Conservation (phyloP, 495 filamentous ascomycete genomes). For the Cladorrhinum samala region DNA sequence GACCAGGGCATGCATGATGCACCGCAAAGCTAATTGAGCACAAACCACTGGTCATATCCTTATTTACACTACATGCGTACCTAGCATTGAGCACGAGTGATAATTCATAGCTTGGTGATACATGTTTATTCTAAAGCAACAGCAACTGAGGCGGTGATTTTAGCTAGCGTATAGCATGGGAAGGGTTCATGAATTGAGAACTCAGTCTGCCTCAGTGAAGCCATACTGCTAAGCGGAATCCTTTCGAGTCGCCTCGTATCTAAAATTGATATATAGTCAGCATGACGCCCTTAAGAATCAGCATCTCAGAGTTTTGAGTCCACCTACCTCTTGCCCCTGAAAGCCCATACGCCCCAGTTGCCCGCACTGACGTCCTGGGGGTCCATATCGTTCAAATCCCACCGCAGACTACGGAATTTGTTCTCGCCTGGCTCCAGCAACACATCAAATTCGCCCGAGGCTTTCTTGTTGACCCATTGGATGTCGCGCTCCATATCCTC, state of each 20-base stretch:
- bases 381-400: slow-evolving; percentile 95
- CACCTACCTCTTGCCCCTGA: slow-evolving; percentile 93
- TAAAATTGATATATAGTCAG: slow-evolving; percentile 31
- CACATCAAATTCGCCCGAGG: slow-evolving; percentile 83
- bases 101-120: no score
- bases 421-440: slow-evolving; percentile 92
- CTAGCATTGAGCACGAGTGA: not conserved
- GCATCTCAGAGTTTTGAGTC: no score
- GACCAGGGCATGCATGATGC: not conserved
- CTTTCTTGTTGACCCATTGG: slow-evolving; percentile 77
- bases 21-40: not conserved
- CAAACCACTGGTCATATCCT: not conserved
- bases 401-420: slow-evolving; percentile 84
- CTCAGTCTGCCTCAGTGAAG: no score
- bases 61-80: not conserved
- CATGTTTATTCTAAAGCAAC: no score
- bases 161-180: no score
- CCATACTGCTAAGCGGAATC: slow-evolving; percentile 27
- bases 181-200: no score
- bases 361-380: slow-evolving; percentile 90
- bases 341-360: slow-evolving; percentile 96
- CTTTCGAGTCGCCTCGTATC: slow-evolving; percentile 59
- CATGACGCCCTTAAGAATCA: slow-evolving; percentile 2
- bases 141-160: no score
- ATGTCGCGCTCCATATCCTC: slow-evolving; percentile 90